Conservation (phyloP, 768 basidiomycete genomes). For the Phaeotremella skinneri region DNA sequence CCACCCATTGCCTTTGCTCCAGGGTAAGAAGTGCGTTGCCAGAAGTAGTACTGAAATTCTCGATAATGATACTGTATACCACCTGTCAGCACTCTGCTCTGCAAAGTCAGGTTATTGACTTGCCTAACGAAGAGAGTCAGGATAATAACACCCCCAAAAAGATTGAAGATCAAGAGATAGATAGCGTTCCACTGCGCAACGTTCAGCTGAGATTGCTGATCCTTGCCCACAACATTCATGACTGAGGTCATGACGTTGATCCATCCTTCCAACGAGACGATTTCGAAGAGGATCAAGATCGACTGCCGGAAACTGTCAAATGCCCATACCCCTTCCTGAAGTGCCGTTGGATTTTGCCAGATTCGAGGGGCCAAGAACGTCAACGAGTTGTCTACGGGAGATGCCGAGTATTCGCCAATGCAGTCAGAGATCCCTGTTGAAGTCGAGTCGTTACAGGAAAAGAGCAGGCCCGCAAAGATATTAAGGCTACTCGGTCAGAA, state of each 20-base stretch:
- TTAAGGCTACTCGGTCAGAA: constrained; percentile 59
- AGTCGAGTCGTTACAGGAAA: constrained; percentile 71
- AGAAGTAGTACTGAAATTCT: constrained; percentile 82
- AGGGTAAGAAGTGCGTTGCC: constrained; percentile 81
- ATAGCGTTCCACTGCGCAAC: constrained; percentile 77
- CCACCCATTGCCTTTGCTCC: constrained; percentile 90
- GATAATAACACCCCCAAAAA: constrained; percentile 85
- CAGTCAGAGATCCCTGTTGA: constrained; percentile 65
- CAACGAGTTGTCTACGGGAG: constrained; percentile 60
- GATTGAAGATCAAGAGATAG: constrained; percentile 87
- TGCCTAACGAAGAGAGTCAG: constrained; percentile 88
- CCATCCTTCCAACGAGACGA: constrained; percentile 95
- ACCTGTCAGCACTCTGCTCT: not conserved
- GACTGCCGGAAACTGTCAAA: constrained; percentile 84
- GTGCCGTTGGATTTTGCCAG: constrained; percentile 73
- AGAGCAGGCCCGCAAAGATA: constrained; percentile 82
- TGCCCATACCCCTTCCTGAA: constrained; percentile 75
- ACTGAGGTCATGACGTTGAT: constrained; percentile 83
- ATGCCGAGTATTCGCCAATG: constrained; percentile 65
- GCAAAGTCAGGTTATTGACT: constrained; percentile 29
- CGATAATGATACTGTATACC: constrained; percentile 79
- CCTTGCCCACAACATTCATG: constrained; percentile 69
- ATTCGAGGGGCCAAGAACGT: constrained; percentile 71
- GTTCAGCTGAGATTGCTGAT: constrained; percentile 69
- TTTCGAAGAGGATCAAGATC: constrained; percentile 89